Conservation (phyloP, 441 rosid species). For the Adansonia grandidieri region DNA sequence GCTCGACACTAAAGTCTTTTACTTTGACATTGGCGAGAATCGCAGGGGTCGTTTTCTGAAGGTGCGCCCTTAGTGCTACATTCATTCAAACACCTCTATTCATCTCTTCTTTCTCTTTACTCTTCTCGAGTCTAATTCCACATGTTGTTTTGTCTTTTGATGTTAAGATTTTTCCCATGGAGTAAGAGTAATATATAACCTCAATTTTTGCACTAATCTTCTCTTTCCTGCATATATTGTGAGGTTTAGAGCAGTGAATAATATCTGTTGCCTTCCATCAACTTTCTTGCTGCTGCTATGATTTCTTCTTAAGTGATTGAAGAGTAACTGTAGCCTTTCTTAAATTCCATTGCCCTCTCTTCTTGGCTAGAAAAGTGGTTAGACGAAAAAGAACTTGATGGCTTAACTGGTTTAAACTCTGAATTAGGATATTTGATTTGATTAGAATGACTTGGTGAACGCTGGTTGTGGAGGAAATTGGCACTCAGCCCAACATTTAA, state of each 20-base stretch:
- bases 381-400: background rate
- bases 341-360: background rate
- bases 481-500: no score
- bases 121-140: background rate
- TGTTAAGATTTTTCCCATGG: background rate
- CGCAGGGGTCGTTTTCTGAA: slow-evolving; percentile 89
- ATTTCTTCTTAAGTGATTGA: background rate
- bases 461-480: background rate
- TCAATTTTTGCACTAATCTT: background rate
- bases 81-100: background rate
- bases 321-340: background rate
- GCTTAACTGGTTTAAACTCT: background rate
- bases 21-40: slow-evolving; percentile 79
- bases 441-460: background rate
- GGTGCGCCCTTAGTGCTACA: slow-evolving; percentile 40
- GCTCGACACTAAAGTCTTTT: slow-evolving; percentile 89
- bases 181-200: background rate
- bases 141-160: background rate
- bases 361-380: background rate
- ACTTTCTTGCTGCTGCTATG: background rate
- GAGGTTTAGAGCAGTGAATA: background rate
- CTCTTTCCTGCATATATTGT: background rate
- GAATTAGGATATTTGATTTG: background rate
- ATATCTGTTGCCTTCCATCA: background rate
- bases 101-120: background rate